These are phyloP conservation scores for Tylopilus sp. DNA, from an alignment of 768 basidiomycete genomes.

Conservation along the genomic window DNA sequence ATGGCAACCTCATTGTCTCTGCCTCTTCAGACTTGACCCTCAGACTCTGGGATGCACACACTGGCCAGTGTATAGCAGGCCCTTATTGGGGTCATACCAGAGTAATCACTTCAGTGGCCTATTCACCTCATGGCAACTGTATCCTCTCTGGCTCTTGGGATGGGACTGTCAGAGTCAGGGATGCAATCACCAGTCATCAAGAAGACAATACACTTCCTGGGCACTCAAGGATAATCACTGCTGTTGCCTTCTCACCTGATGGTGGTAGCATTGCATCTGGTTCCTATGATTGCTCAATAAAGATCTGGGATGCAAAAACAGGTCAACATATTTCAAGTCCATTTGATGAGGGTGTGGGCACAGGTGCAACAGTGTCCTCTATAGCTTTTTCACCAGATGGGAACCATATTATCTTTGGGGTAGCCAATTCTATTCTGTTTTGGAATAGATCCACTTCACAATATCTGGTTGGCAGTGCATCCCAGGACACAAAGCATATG, in stretches of 20 bases:
- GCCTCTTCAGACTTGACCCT: constrained; percentile 19
- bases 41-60: constrained; percentile 19
- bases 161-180: constrained; percentile 15
- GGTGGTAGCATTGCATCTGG: constrained; percentile 11
- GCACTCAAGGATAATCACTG: constrained; percentile 1
- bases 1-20: constrained; percentile 24
- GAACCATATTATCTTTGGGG: constrained; percentile 17
- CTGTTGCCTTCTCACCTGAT: constrained; percentile 16
- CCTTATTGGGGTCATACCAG: constrained; percentile 17
- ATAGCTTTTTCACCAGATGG: constrained; percentile 21
- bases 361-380: not conserved
- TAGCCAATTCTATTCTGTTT: not conserved
- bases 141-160: constrained; percentile 18
- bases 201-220: not conserved
- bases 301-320: constrained; percentile 8
- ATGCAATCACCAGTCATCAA: constrained; percentile 4
- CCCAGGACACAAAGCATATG: not conserved
- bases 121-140: constrained; percentile 16
- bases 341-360: too few relatives aligned
- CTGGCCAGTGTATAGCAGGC: constrained; percentile 12
- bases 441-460: constrained; percentile 11
- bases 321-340: constrained; percentile 3
- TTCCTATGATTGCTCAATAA: constrained; percentile 6
- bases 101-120: constrained; percentile 4
- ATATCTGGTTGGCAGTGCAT: not conserved